Percentiles rank a stretch among this genome's conserved stretches.
Evolutionary conservation across 495 filamentous ascomycete species (phyloP).

Genomic region (Xylaria sp.): DNA sequence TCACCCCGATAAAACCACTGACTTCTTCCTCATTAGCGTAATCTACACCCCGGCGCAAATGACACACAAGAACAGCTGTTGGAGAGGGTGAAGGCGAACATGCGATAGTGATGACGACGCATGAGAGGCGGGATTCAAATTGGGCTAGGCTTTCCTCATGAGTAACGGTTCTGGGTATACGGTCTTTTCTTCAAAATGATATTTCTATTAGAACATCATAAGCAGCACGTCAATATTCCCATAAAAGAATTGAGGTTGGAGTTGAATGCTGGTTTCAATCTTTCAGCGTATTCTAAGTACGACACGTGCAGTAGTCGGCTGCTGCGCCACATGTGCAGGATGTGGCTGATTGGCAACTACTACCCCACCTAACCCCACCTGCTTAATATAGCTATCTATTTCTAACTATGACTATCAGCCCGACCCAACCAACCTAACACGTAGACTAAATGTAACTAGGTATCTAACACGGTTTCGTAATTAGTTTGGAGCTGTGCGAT

Average conservation of each 20-base stretch:
- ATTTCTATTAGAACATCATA: not conserved
- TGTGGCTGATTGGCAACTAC: not conserved
- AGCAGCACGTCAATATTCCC: not conserved
- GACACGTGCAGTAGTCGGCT: not conserved
- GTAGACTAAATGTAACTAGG: not conserved
- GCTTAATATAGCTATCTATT: not conserved
- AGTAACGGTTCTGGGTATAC: not conserved
- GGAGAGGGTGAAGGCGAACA: constrained; percentile 80
- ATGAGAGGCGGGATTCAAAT: not conserved
- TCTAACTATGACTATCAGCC: constrained; percentile 9
- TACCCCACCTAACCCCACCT: constrained; percentile 2
- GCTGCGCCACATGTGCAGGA: not conserved
- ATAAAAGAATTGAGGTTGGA: not conserved
- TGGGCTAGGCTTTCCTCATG: not conserved
- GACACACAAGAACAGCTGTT: constrained; percentile 79
- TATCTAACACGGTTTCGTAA: constrained; percentile 7
- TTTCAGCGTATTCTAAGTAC: too few relatives aligned
- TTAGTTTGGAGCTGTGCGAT: not conserved
- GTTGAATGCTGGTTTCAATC: not conserved
- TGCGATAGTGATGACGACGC: constrained; percentile 51
- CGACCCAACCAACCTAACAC: constrained; percentile 3
- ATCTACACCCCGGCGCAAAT: constrained; percentile 68
- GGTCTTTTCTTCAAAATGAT: not conserved
- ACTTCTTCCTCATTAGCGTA: constrained; percentile 61
- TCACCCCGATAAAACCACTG: constrained; percentile 1